Base-by-base conservation (phyloP, 2,329 filamentous ascomycete species). In the Canariomyces notabilis region DNA sequence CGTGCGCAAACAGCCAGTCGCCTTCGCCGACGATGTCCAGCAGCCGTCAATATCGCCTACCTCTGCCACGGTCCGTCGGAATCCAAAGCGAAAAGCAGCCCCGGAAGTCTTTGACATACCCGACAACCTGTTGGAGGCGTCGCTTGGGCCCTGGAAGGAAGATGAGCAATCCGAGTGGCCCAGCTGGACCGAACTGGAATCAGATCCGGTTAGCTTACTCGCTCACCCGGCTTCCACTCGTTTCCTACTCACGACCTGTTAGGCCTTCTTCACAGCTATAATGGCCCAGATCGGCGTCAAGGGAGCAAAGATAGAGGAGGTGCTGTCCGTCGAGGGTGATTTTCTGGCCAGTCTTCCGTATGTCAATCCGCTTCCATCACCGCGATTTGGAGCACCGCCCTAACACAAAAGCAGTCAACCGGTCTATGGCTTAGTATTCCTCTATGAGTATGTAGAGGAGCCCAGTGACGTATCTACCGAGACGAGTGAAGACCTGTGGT, bases 191-290 rank as follows among this genome's bases (percentile, higher is more conserved):
- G 89, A 96, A 60, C 76, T 97, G 40, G 89, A 95, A 66, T 95
- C 89, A 6, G 89, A 96, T 52, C 90, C 90, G 6, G 88, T 89
- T 66, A 67, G 78, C 61, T 33, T 3, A 21, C 12, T 31, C 2
- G 18, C 11, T 31, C 21, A 7, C n/a, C 14, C 8, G 5, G 2
- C 11, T 36, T 14, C 16, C 4, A 6, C 7, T 5, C 8, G 43
- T 16, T 43, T 16, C 19, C 2, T 31, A 0, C 31, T 50, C n/a
- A 44, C 26, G 20, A 2, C 11, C 6, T 19, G n/a, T 1, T 50
- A 89, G 87, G 83, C 80, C 21, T 83, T 90, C 57, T 96, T 97
- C 71, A 93, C 89, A 58, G 80, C 82, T 32, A 91, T 97, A 63
- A 73, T 97, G 3, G 76, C 77, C 26, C 82, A 89, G 39, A 81